These are phyloP conservation scores for Fusarium sp. DNA, from an alignment of 2,329 filamentous ascomycete species.

Conservation along the genomic window DNA sequence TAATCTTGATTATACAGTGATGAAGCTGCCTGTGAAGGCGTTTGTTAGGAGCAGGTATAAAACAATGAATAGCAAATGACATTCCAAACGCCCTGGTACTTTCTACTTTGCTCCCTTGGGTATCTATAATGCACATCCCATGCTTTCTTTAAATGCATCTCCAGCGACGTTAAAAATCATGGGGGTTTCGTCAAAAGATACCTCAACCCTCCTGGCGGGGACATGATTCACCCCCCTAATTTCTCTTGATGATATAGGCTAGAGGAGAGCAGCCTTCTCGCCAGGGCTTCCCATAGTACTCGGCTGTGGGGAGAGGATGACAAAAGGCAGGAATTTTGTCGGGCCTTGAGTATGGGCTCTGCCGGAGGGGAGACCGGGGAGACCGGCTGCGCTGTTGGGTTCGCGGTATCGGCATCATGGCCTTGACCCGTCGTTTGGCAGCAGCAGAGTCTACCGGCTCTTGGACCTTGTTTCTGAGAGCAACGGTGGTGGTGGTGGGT, in stretches of 20 bases:
- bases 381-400: background rate
- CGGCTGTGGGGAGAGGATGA: background rate
- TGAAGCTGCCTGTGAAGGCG: too few relatives aligned
- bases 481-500: background rate
- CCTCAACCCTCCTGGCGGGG: background rate
- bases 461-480: background rate
- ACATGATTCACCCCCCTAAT: background rate
- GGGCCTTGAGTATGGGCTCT: constrained; percentile 5
- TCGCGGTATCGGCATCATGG: background rate
- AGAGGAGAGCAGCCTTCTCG: background rate
- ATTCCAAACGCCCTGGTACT: background rate
- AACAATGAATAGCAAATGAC: background rate
- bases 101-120: background rate
- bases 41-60: too few relatives aligned
- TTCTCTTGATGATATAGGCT: background rate
- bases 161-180: background rate
- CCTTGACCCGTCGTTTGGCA: background rate
- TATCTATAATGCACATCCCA: background rate
- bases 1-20: too few relatives aligned
- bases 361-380: background rate
- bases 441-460: background rate
- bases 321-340: background rate
- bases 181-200: background rate
- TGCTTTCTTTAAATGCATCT: background rate
- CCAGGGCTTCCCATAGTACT: background rate